A percentile compares a stretch with the other conserved stretches of the same genome.
Conservation (phyloP, 2,329 filamentous ascomycete species). For the Colletotrichum abscissum region DNA sequence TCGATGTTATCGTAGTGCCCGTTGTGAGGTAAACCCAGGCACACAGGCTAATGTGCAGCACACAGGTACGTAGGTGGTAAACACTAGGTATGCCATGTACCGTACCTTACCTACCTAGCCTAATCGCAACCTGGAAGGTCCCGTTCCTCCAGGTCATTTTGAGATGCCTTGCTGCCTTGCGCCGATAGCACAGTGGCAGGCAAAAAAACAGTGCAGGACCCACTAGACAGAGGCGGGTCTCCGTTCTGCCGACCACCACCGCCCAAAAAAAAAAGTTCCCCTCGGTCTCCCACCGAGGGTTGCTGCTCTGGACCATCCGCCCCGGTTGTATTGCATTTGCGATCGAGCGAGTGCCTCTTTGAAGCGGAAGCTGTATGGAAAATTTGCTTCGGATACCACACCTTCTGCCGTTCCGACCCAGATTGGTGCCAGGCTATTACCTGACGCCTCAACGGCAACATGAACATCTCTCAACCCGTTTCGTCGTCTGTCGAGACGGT, state of each 20-base stretch:
- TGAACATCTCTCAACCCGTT: slow-evolving; percentile 85
- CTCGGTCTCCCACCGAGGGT: slow-evolving; percentile 12
- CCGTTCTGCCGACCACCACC: slow-evolving; percentile 56
- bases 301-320: slow-evolving; percentile 1
- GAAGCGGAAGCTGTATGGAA: slow-evolving; percentile 27
- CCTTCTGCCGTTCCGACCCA: slow-evolving; percentile 13
- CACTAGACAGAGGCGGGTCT: neutral
- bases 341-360: slow-evolving; percentile 14
- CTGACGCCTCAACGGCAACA: slow-evolving; percentile 46
- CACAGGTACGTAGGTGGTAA: too few relatives aligned
- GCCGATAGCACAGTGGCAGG: neutral
- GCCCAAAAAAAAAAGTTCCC: slow-evolving; percentile 58
- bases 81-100: too few relatives aligned
- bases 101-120: too few relatives aligned
- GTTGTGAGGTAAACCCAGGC: neutral
- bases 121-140: neutral
- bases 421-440: slow-evolving; percentile 22
- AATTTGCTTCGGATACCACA: slow-evolving; percentile 19
- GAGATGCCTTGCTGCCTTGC: neutral
- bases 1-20: neutral
- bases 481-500: slow-evolving; percentile 86
- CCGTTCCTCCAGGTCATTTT: too few relatives aligned
- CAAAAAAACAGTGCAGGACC: neutral
- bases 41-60: too few relatives aligned
- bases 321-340: slow-evolving; percentile 13